phyloP scores from a whole-genome alignment of 257 asterid genomes.

The Lithospermum erythrorhizon region DNA sequence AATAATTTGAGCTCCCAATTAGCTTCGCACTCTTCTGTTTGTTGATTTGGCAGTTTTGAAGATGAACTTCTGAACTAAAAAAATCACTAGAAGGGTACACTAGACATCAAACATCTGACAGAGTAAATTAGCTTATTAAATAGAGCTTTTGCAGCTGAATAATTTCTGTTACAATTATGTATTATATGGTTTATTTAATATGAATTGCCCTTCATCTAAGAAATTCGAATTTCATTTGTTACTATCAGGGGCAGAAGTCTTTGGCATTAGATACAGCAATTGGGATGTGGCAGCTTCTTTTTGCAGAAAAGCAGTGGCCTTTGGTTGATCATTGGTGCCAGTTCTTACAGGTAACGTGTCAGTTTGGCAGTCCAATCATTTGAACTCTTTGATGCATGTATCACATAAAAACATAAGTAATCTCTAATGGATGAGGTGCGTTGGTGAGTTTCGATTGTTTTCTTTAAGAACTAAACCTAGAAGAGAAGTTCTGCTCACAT shows the following conservation, averaged over 20 bases:
- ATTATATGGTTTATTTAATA: too few species aligned
- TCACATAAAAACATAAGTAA: too few species aligned
- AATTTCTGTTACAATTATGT: too few species aligned
- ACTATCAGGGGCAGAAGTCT: constrained; percentile 91
- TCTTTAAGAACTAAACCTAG: too few species aligned
- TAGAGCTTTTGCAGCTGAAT: not conserved
- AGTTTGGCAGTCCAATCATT: not conserved
- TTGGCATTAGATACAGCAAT: constrained; percentile 98
- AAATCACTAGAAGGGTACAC: not conserved
- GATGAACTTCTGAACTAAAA: too few species aligned
- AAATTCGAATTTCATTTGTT: constrained; percentile 7
- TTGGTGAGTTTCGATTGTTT: too few species aligned
- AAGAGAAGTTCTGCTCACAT: too few species aligned
- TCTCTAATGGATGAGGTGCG: too few species aligned
- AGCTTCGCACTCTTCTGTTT: too few species aligned
- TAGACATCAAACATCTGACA: not conserved
- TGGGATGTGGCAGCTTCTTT: constrained; percentile 98
- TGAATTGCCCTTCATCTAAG: not conserved
- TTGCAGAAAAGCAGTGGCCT: constrained; percentile 91
- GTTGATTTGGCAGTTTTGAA: too few species aligned
- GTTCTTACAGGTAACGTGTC: constrained; percentile 63
- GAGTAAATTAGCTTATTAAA: too few species aligned
- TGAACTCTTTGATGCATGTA: not conserved
- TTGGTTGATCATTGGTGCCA: constrained; percentile 96
- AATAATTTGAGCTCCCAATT: too few species aligned